These are phyloP conservation scores for Backusella mclennaniae DNA, from an alignment of 192 early-diverging fungal genomes.

Conservation along the genomic window DNA sequence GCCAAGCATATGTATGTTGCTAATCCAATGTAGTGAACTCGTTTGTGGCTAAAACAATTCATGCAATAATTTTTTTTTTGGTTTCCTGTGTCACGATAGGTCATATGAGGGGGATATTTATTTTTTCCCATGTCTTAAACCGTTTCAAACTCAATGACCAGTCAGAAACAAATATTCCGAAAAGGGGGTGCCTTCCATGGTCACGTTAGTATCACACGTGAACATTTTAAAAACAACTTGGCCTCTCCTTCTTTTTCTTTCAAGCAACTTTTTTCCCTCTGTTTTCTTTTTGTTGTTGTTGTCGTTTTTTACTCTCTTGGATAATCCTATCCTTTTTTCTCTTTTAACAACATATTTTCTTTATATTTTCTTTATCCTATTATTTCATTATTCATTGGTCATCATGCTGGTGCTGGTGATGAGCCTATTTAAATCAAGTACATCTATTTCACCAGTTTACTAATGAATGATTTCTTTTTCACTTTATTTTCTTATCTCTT, in stretches of 20 bases:
- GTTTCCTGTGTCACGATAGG: background rate
- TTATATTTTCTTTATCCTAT: background rate
- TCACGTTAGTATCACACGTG: slow-evolving; percentile 3
- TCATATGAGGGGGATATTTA: background rate
- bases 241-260: background rate
- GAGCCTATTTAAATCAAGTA: background rate
- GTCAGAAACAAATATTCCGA: background rate
- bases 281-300: background rate
- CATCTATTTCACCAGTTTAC: background rate
- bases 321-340: background rate
- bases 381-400: background rate
- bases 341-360: background rate
- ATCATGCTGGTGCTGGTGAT: background rate
- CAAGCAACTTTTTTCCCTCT: background rate
- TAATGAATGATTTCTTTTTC: background rate
- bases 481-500: background rate
- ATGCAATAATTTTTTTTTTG: too few species aligned
- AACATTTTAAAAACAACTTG: background rate
- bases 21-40: background rate
- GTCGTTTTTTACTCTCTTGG: background rate
- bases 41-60: background rate
- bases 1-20: background rate
- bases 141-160: background rate
- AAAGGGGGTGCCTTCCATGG: background rate
- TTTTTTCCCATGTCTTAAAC: background rate